Evolutionary conservation across 768 basidiomycete species (phyloP), one percentile per base, ranked within the genome.

Genomic region (Trametes gibbosa): DNA sequence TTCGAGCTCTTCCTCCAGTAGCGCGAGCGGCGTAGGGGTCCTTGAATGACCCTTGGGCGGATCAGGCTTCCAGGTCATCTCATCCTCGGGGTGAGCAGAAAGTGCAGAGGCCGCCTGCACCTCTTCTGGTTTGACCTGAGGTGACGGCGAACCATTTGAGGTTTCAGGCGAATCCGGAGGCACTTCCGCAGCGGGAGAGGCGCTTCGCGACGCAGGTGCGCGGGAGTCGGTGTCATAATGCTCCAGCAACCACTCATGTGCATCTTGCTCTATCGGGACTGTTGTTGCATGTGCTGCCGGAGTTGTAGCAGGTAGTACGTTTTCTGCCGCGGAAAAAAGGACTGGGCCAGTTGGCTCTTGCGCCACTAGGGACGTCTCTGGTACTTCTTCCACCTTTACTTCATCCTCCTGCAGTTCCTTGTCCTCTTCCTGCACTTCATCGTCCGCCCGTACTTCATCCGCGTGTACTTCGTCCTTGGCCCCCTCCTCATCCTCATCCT

Each of bases 201-300:
- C 68, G 47, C 65, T 66, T n/a, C 65, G 70, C 9, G 63, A 56
- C 46, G 68, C 69, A 19, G 65, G 63, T 16, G 69, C 66, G 24
- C 74, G 74, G 9, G 74, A 52, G 53, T 59, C 58, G 16, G 60
- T 73, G 35, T 77, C 75, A 63, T 75, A 82, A 35, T 83, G 83
- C 66, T 84, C 79, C 60, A 84, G 66, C 53, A 85, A 72, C 83
- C 83, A 85, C 65, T 84, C 82, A 65, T 86, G 81, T 1, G 83
- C 74, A 65, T 86, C 84, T 59, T 81, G 77, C 29, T 80, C 74
- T 13, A 12, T 12, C 4, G 23, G 14, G 5, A 21, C 19, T 13
- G 10, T 10, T 17, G 23, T 14, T 5, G 7, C 37, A 3, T 19
- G 8, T 48, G 76, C 53, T 42, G 47, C 32, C 19, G n/a, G 43